Evolutionary conservation across 2,329 filamentous ascomycete genomes (phyloP), one percentile per base, ranked within the genome.

Genomic region (Curvularia verruculosa): DNA sequence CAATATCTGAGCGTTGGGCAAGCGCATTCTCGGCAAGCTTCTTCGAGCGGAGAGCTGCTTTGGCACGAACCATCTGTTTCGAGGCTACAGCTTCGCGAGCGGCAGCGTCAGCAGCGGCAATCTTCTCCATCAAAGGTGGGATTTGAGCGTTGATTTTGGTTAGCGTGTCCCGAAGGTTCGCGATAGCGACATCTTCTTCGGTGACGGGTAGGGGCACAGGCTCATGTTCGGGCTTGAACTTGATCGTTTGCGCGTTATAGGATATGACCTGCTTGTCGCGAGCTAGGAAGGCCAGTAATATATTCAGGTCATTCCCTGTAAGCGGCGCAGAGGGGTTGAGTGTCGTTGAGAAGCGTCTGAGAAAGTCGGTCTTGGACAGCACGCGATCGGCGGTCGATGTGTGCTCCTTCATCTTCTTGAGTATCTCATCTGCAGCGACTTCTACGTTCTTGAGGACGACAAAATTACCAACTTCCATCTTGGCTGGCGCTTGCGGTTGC

Each of bases 1-100:
- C 83, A 0, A 90, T 90, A 8, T 87, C 87, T 28, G 88, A 86
- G 12, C 93, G 87, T 62, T 87, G 86, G 28, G 85, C 80, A 0
- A 98, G 82, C 10, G 87, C 89, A 2, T 84, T 80, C 75, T 97
- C 92, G 26, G 89, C 87, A 7, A 90, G 80, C 75, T 95, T 97
- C 80, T 92, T 96, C 5, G 87, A 90, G 49, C 89, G 88, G 12
- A 99, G 83, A 0, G 91, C 88, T 0, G 90, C 88, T 29, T 94
- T 83, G 9, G 94, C 95, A 0, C 88, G 83, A 23, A 89, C 79
- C 43, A 86, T 84, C 73, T 96, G 93, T 72, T 93, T 91, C 44
- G 84, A 83, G 4, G 81, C 79, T 0, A 96, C 86, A 0, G 92
- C 90, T 21, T 84, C 82, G 60, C 89, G 88, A 0, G 92, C 92